phyloP scores from a whole-genome alignment of 352 stramenopile species.

The Pythium insidiosum region DNA sequence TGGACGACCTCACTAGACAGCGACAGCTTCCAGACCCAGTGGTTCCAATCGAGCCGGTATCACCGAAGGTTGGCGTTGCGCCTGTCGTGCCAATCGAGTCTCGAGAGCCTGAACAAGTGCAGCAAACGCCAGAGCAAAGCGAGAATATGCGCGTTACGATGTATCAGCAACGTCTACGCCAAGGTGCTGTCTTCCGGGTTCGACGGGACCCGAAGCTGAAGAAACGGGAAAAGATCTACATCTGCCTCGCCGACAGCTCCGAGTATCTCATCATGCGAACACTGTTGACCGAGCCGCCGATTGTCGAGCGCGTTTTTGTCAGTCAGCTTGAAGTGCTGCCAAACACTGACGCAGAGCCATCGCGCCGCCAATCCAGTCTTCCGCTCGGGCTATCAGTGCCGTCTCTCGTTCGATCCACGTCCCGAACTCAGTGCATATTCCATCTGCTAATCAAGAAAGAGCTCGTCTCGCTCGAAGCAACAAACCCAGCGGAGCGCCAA shows the following conservation, averaged over 20 bases:
- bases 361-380: neutral
- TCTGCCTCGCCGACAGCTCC: slow-evolving; percentile 23
- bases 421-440: slow-evolving; percentile 19
- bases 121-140: too few species aligned
- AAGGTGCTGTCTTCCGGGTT: slow-evolving; percentile 6
- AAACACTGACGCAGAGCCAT: neutral
- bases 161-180: slow-evolving; percentile 4
- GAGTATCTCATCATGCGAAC: slow-evolving; percentile 36
- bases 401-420: slow-evolving; percentile 3
- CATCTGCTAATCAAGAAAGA: slow-evolving; percentile 32
- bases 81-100: too few species aligned
- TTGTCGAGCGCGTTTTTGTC: slow-evolving; percentile 31
- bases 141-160: neutral
- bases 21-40: too few species aligned
- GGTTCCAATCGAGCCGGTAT: neutral
- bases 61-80: too few species aligned
- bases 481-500: slow-evolving; percentile 17
- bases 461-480: slow-evolving; percentile 25
- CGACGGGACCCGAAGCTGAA: slow-evolving; percentile 18
- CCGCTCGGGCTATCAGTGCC: slow-evolving; percentile 1
- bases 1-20: neutral
- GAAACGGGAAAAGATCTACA: slow-evolving; percentile 18
- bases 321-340: slow-evolving; percentile 28
- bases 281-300: slow-evolving; percentile 11
- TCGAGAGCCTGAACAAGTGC: too few species aligned